Evolutionary conservation across 257 asterid genomes (phyloP).

Genomic region (Solanum tarapatanum): DNA sequence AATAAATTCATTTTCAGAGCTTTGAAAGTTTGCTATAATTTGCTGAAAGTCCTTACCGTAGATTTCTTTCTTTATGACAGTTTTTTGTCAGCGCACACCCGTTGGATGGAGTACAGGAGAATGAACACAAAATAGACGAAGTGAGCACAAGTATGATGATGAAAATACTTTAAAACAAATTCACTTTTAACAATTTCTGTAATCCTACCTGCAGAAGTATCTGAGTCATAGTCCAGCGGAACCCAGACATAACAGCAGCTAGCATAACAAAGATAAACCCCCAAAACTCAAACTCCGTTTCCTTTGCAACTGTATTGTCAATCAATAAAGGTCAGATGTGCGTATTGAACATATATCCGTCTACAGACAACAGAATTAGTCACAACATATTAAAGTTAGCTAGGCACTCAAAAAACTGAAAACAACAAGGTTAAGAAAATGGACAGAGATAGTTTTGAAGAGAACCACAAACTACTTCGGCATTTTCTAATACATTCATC

Average conservation of each 20-base stretch:
- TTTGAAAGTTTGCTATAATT: neutral
- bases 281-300: conserved; percentile 93
- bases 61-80: conserved; percentile 74
- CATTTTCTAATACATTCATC: neutral
- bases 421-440: neutral
- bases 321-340: conserved; percentile 7
- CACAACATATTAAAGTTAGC: neutral
- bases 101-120: conserved; percentile 15
- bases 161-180: neutral
- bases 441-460: neutral
- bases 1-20: neutral
- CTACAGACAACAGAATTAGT: neutral
- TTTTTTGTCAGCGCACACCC: conserved; percentile 29
- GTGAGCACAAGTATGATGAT: conserved; percentile 12
- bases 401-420: neutral
- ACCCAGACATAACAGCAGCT: conserved; percentile 99
- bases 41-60: conserved; percentile 56
- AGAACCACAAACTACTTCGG: neutral
- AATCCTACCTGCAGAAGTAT: conserved; percentile 89
- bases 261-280: conserved; percentile 91
- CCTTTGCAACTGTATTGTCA: conserved; percentile 73
- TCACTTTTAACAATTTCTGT: neutral
- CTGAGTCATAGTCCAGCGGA: conserved; percentile 99
- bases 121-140: conserved; percentile 8
- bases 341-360: neutral